These are phyloP conservation scores for Polysphondylium violaceum DNA, from an alignment of 78 protist species.

Conservation along the genomic window DNA sequence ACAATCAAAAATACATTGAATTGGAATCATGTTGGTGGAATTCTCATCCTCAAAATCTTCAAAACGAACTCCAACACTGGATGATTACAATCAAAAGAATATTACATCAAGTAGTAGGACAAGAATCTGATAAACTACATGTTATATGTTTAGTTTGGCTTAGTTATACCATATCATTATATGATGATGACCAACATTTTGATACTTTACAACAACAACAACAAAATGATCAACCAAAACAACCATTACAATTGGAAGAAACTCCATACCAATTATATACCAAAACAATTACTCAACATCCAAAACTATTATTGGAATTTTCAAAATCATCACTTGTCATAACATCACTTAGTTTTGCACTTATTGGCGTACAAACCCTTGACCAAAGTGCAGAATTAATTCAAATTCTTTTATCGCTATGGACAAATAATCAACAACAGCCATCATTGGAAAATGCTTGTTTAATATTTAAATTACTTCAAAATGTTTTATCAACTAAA, in stretches of 20 bases:
- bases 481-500: conserved; percentile 32
- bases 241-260: too few relatives aligned
- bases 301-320: conserved; percentile 12
- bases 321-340: conserved; percentile 37
- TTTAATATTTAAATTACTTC: conserved; percentile 36
- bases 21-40: conserved; percentile 39
- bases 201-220: not conserved
- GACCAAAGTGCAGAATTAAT: conserved; percentile 49
- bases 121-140: conserved; percentile 30
- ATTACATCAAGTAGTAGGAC: conserved; percentile 5
- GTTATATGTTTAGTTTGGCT: conserved; percentile 62
- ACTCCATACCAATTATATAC: conserved; percentile 33
- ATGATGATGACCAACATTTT: conserved; percentile 34
- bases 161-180: conserved; percentile 25
- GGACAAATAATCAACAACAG: conserved; percentile 22
- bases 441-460: conserved; percentile 50
- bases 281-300: conserved; percentile 21
- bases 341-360: conserved; percentile 60
- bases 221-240: conserved; percentile 2
- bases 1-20: not conserved
- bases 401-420: conserved; percentile 8
- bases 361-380: conserved; percentile 54
- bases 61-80: conserved; percentile 8
- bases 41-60: conserved; percentile 4
- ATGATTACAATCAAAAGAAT: conserved; percentile 21